Base-by-base conservation (phyloP, 176 grass and related monocot species). In the Chrysopogon serrulatus region DNA sequence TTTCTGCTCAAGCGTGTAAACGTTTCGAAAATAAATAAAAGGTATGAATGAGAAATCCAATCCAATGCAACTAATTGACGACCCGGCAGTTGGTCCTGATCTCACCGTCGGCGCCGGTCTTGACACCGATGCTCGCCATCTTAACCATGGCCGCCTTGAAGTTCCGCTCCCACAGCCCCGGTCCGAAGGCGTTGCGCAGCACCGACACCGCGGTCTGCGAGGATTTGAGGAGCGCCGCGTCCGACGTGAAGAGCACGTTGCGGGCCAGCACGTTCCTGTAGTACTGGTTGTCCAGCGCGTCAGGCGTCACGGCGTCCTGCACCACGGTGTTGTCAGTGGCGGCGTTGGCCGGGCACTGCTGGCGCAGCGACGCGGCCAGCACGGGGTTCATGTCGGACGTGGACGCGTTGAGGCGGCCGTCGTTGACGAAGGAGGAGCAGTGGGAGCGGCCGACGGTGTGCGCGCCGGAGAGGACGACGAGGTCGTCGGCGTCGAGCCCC, bases 131-230 rank as follows among this genome's bases (percentile, higher is more conserved):
- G 23, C 53, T 57, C 9, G 53, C 78, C 90, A 88, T 85, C 90
- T 83, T 92, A 17, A 91, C 72, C 82, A 92, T 88, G 1, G 90
- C 77, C 27, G 3, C 31, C 2, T 27, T 44, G 80, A 91, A 91
- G 78, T 77, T 81, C 3, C 30, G 31, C 78, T 88, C 78, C 77
- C 70, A 91, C 34, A 18, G 27, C 15, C 73, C 61, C 18, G 63
- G 53, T 23, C 26, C 4, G 24, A 19, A 16, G 2, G 85, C 62
- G 59, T 80, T 68, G 13, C 26, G 10, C 37, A 10, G 1, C 39
- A 91, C 89, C 49, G 68, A 26, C 36, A 0, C 39, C 39, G 44
- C n/a, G 16, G 72, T 91, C 51, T 0, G 11, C 2, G 4, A 35
- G 8, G 68, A 64, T 4, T 34, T 19, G 2, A 91, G 45, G 12